These are phyloP conservation scores for Geotrichum histeridarum DNA, from an alignment of 1,139 yeast genomes.

Conservation along the genomic window DNA sequence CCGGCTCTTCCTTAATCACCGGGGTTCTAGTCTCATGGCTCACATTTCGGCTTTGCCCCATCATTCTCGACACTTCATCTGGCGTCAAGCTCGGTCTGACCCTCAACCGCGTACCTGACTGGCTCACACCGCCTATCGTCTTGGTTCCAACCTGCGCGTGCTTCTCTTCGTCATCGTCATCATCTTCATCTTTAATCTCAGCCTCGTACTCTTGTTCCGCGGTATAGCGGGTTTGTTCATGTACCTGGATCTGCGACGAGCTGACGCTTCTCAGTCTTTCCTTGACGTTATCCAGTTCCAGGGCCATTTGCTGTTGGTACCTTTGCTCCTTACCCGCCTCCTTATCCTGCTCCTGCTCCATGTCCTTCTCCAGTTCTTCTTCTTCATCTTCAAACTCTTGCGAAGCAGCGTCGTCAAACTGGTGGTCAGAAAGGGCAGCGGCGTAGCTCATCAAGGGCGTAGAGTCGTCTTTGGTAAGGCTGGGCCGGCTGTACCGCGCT, in stretches of 20 bases:
- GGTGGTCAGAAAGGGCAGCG: constrained; percentile 1
- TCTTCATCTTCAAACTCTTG: constrained; percentile 1
- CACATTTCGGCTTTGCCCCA: constrained; percentile 6
- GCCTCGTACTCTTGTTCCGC: not conserved
- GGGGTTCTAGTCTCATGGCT: not conserved
- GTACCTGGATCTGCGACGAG: no score
- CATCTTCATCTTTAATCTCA: not conserved
- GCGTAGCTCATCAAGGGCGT: constrained; percentile 1
- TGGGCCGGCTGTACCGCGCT: constrained; percentile 3
- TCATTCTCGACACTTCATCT: constrained; percentile 27
- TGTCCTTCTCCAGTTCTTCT: not conserved
- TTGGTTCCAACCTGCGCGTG: not conserved
- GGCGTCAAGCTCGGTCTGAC: constrained; percentile 37
- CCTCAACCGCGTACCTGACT: constrained; percentile 28
- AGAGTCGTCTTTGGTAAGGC: not conserved
- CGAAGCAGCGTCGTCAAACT: constrained; percentile 9
- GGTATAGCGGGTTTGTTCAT: not conserved
- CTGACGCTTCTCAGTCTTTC: no score
- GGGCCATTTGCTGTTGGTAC: no score
- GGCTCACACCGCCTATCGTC: constrained; percentile 14
- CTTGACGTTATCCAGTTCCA: no score
- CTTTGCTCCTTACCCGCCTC: not conserved
- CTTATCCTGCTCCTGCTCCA: not conserved
- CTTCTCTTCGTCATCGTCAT: not conserved
- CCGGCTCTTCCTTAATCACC: not conserved